Base-by-base conservation (phyloP, 345 rosid genomes). In the Dimocarpus longan region DNA sequence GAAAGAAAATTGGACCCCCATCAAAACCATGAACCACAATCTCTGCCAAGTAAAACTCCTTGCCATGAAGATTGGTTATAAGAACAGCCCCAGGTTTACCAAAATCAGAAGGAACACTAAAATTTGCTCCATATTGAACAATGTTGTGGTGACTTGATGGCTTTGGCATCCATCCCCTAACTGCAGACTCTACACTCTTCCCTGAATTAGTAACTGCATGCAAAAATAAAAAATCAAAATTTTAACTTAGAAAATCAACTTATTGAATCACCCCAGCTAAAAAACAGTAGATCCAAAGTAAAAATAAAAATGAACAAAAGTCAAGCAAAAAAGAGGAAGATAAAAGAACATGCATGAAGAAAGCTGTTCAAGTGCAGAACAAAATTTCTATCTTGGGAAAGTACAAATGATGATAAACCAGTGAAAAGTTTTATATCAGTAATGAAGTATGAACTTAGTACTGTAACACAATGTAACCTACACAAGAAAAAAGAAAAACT, bases 61-160 rank as follows among this genome's bases (percentile, higher is more conserved):
- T 87, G 82, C 85, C 79, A 40, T 84, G 98, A 76, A 87, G 90
- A 86, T 95, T 93, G 54, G 93, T 86, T 68, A 93, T 82, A 28
- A 91, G 90, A 73, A 95, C 74, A 16, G 97, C 98, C 26, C 95
- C 97, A 5, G 97, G 96, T 76, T 73, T 87, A 56, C 99, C 98
- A 68, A 95, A 95, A 52, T 92, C 93, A 13, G 60, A 67, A 0
- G 96, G 93, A 59, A 95, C 89, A 0, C 80, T 83, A 71, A 95
- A 88, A 66, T 89, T 88, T 10, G 97, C 96, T 57, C 88, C 88
- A 79, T 93, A 93, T 77, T 92, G 87, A 6, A 87, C 86, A 71
- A 84, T 82, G 79, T 88, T 82, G 13, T 79, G 66, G 79, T 88
- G 81, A 26, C 85, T 86, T 46, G 88, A 70, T 44, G 89, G 85